Evolutionary conservation across 768 basidiomycete genomes (phyloP), one percentile per base, ranked within the genome.

Genomic region (Podaxis carcinomalis): DNA sequence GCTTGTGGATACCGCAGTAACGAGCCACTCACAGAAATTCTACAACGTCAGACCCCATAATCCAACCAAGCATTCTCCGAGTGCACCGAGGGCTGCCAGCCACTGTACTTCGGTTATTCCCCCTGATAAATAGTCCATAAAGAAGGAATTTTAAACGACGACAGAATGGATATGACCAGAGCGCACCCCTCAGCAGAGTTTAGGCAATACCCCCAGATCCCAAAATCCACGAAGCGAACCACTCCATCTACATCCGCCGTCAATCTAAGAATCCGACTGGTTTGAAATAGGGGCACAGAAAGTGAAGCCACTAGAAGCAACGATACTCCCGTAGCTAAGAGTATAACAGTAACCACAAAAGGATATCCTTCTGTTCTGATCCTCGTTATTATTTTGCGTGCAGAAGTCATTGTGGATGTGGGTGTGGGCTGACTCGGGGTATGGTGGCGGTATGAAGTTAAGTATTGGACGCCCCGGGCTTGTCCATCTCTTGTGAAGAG

Each of bases 151-250:
- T 32, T 32, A 32, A 7, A 32, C 32, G 32, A 32, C 32, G 32
- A 32, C 32, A 32, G 32, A 32, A 9, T 32, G 32, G 32, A 16
- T n/a, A 27, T 16, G 50, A 14, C 27, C 52, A 40, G 16, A 19
- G 2, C 57, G 25, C 39, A 59, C 56, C 56, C 21, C 23, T 32
- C 32, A 16, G 36, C 10, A 6, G 57, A 19, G 16, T 42, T 42
- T 14, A 51, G 25, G 23, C 57, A 59, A 44, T 59, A 59, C n/a
- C 57, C 57, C 57, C 57, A 59, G 50, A 59, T 59, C 14, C 57
- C 57, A 14, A 59, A 59, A 21, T 52, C 50, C 25, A 59, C 51
- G 42, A 32, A 44, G 7, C 50, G 50, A 40, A 10, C 25, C 5
- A 40, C 37, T n/a, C 57, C 57, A 5, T 42, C 57, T 16, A 51